A percentile compares a stretch with the other conserved stretches of the same genome.
Conservation (phyloP, 495 filamentous ascomycete species). For the Tuber microsphaerosporum region DNA sequence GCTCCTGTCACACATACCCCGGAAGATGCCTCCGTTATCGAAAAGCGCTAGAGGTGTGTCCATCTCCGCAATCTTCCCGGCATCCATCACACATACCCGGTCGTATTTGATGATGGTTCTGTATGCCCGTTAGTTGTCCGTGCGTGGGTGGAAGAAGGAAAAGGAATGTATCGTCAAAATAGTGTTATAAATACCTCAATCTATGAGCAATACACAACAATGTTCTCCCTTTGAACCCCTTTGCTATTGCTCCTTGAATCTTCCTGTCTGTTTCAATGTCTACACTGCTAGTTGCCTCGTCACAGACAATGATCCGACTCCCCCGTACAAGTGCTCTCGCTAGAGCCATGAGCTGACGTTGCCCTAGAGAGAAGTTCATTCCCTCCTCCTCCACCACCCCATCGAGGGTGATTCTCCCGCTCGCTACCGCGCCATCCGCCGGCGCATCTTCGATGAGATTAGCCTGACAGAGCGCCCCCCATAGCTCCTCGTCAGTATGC, state of each 20-base stretch:
- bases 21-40: constrained; percentile 67
- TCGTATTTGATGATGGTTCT: constrained; percentile 87
- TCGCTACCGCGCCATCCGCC: constrained; percentile 42
- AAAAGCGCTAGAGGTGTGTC: constrained; percentile 68
- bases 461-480: constrained; percentile 74
- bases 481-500: constrained; percentile 78
- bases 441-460: constrained; percentile 59
- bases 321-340: constrained; percentile 81
- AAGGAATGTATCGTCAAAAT: background rate
- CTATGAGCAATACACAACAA: constrained; percentile 93
- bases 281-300: constrained; percentile 87
- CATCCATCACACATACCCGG: constrained; percentile 91
- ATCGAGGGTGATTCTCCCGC: constrained; percentile 68
- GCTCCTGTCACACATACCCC: constrained; percentile 84
- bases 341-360: constrained; percentile 91
- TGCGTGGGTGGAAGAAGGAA: constrained; percentile 6
- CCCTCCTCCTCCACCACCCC: constrained; percentile 85
- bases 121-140: background rate
- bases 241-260: constrained; percentile 84
- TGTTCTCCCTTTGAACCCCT: constrained; percentile 81
- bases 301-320: constrained; percentile 86
- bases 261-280: constrained; percentile 95
- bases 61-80: constrained; percentile 75
- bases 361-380: constrained; percentile 90
- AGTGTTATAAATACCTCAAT: constrained; percentile 47